Conservation (phyloP, 306 rosid species). For the Erythrophleum fordii region DNA sequence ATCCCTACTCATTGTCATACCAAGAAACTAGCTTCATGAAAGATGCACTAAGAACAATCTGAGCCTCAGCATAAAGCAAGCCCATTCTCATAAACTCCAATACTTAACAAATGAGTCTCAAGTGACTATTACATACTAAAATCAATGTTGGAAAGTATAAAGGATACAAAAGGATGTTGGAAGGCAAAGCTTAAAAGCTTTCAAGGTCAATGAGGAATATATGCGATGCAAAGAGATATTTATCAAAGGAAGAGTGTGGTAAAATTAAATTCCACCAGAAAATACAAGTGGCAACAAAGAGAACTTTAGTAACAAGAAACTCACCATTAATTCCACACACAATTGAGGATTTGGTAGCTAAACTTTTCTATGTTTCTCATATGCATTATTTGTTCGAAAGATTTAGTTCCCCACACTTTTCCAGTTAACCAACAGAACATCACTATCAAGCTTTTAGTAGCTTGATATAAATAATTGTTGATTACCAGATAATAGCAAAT, state of each 20-base stretch:
- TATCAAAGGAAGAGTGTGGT: neutral
- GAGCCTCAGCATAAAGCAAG: slow-evolving; percentile 69
- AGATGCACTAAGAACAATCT: slow-evolving; percentile 79
- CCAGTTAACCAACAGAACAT: no score
- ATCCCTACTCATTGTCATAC: slow-evolving; percentile 99
- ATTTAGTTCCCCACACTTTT: neutral
- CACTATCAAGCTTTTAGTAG: no score
- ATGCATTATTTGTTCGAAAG: neutral
- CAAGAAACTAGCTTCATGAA: slow-evolving; percentile 90
- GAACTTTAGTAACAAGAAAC: slow-evolving; percentile 36
- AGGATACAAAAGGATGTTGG: neutral
- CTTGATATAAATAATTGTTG: no score
- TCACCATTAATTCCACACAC: slow-evolving; percentile 84
- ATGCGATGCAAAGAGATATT: neutral
- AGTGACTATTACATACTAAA: neutral
- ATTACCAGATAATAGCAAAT: no score
- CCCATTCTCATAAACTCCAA: neutral
- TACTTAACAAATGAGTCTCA: neutral
- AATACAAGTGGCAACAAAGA: slow-evolving; percentile 2
- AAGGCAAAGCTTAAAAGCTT: neutral
- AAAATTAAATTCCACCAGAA: neutral
- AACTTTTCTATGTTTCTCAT: neutral
- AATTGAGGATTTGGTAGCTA: slow-evolving; percentile 16
- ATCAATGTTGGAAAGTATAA: neutral
- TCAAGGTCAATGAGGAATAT: neutral